Evolutionary conservation across 2,329 filamentous ascomycete species (phyloP), one percentile per base, ranked within the genome.

Genomic region (Emmonsiellopsis sp.): DNA sequence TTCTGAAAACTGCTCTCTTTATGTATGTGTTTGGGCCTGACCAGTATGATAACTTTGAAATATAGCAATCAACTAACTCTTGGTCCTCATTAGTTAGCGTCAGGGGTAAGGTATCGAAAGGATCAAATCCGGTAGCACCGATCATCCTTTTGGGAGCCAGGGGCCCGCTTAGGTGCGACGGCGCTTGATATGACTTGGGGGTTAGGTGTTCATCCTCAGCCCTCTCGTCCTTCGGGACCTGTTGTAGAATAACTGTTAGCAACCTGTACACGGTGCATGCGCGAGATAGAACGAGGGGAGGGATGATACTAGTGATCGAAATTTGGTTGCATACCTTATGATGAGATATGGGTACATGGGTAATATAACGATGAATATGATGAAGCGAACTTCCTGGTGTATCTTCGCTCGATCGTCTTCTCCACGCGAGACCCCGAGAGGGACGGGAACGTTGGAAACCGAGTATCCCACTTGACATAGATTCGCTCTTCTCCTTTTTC

Each of bases 21-120:
- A 72, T 57, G 37, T 67, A 60, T 31, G 57, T 52, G 51, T 72
- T 72, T 52, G 69, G 66, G 1, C 71, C 70, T 7, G 71, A 72
- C 70, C 70, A 73, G 53, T 72, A 72, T 0, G 63, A 62, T 47
- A 72, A 59, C 44, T 64, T 67, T 47, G 59, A 64, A 2, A 60
- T 64, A 68, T 68, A 73, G 44, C 62, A 65, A 44, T 71, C 66
- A 3, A 61, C 59, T 42, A 72, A 58, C 40, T 68, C 63, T 42
- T 65, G 56, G 32, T 68, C 65, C n/a, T 64, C 62, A 5, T 51
- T 57, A 13, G 60, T 58, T 2, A 60, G 57, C 8, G 53, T 48
- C 11, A 64, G 58, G 2, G 67, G 63, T 7, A 70, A 56, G 39
- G 61, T 63, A 34, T 63, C 55, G 46, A 68, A 67, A 32, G 68